Conservation (phyloP, 2,329 filamentous ascomycete species). For the Trichophyton schoenleinii region DNA sequence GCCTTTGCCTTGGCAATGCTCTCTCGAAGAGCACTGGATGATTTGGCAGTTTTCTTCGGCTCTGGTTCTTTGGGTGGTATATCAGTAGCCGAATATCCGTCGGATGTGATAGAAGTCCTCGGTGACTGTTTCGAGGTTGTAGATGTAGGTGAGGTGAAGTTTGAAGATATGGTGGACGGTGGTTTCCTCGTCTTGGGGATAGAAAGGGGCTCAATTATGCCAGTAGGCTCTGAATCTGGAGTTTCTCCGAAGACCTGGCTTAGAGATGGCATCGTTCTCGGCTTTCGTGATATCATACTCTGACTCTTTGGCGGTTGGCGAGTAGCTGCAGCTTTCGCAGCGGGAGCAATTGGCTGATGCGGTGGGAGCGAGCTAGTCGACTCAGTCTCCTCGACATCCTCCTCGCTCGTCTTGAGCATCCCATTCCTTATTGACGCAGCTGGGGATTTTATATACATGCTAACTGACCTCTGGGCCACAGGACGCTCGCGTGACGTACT, state of each 20-base stretch:
- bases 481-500: neutral
- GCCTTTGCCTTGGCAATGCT: constrained; percentile 90
- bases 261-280: constrained; percentile 37
- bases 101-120: constrained; percentile 19
- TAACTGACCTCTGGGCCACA: neutral
- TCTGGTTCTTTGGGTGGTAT: constrained; percentile 21
- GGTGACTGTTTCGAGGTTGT: constrained; percentile 22
- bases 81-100: constrained; percentile 19
- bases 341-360: neutral
- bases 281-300: constrained; percentile 11
- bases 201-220: constrained; percentile 26
- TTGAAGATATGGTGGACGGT: constrained; percentile 21
- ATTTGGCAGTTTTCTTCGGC: constrained; percentile 44
- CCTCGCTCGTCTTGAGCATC: neutral
- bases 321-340: neutral
- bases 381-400: neutral
- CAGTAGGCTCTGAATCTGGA: constrained; percentile 18
- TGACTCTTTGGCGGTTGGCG: neutral
- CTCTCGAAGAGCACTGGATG: constrained; percentile 69
- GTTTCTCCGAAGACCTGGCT: constrained; percentile 41
- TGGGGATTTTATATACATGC: constrained; percentile 1
- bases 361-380: neutral
- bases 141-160: constrained; percentile 22
- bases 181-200: constrained; percentile 28
- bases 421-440: neutral